phyloP scores from a whole-genome alignment of 2,329 filamentous ascomycete genomes.

The Penicillium decumbens region DNA sequence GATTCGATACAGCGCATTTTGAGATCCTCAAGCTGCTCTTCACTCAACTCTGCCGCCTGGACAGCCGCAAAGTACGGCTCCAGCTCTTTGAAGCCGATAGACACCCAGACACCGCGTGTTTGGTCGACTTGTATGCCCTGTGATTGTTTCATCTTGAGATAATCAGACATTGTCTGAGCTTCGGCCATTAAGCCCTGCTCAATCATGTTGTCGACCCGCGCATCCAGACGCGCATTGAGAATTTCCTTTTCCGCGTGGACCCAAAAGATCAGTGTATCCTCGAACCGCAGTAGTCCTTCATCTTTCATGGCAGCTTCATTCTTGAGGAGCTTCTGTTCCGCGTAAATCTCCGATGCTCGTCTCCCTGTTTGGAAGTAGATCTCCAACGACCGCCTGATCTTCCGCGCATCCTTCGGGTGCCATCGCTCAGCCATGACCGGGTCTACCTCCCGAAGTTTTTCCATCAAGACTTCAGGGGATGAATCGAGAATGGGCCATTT shows the following conservation, averaged over 20 bases:
- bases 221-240: slow-evolving; percentile 67
- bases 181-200: slow-evolving; percentile 60
- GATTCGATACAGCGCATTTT: slow-evolving; percentile 61
- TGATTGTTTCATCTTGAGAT: slow-evolving; percentile 43
- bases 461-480: slow-evolving; percentile 65
- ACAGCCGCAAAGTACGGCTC: slow-evolving; percentile 61
- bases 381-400: slow-evolving; percentile 83
- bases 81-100: slow-evolving; percentile 94
- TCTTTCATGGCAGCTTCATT: slow-evolving; percentile 22
- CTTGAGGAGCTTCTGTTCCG: slow-evolving; percentile 58
- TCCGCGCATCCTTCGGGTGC: slow-evolving; percentile 90
- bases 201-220: slow-evolving; percentile 80
- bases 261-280: slow-evolving; percentile 72
- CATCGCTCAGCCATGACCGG: slow-evolving; percentile 83
- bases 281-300: slow-evolving; percentile 45
- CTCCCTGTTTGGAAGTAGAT: slow-evolving; percentile 81
- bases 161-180: slow-evolving; percentile 51
- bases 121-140: slow-evolving; percentile 60
- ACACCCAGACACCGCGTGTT: slow-evolving; percentile 86
- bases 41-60: slow-evolving; percentile 22
- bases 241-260: slow-evolving; percentile 68
- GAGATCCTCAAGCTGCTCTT: slow-evolving; percentile 51
- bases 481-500: slow-evolving; percentile 68
- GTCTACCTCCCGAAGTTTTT: slow-evolving; percentile 72
- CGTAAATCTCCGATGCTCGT: slow-evolving; percentile 80